Conservation (phyloP, 23 red algal species). For the Agarophyton chilense region DNA sequence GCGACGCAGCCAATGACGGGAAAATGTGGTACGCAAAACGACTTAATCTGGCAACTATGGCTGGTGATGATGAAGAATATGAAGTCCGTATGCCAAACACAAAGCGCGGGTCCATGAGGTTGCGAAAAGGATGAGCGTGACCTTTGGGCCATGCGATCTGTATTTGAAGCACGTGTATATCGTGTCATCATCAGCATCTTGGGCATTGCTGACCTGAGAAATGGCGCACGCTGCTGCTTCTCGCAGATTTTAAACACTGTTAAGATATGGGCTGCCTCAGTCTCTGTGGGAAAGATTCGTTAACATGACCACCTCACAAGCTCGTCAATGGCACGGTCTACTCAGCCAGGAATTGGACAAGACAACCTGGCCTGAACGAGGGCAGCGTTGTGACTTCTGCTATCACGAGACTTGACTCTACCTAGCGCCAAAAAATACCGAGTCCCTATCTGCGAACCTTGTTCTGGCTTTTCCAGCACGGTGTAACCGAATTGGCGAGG, state of each 20-base stretch:
- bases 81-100: not conserved
- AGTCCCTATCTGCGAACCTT: not conserved
- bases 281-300: not conserved
- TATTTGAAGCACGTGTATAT: conserved; percentile 5
- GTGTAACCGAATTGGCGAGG: not conserved
- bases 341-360: conserved; percentile 5
- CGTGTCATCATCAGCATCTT: not conserved
- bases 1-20: conserved; percentile 13
- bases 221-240: too few species aligned
- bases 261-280: not conserved
- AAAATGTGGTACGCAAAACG: conserved; percentile 44
- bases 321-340: not conserved
- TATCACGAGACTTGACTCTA: conserved; percentile 9
- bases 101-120: not conserved
- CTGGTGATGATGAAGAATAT: conserved; percentile 14
- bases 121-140: not conserved
- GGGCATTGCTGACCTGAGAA: not conserved
- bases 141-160: not conserved
- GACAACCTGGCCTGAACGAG: conserved; percentile 6
- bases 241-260: too few species aligned
- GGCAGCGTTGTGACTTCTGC: not conserved
- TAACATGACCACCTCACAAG: not conserved
- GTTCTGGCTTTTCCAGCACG: not conserved
- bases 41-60: not conserved
- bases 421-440: not conserved